These are phyloP conservation scores for Halenospora varia DNA, from an alignment of 495 filamentous ascomycete genomes.

Conservation along the genomic window DNA sequence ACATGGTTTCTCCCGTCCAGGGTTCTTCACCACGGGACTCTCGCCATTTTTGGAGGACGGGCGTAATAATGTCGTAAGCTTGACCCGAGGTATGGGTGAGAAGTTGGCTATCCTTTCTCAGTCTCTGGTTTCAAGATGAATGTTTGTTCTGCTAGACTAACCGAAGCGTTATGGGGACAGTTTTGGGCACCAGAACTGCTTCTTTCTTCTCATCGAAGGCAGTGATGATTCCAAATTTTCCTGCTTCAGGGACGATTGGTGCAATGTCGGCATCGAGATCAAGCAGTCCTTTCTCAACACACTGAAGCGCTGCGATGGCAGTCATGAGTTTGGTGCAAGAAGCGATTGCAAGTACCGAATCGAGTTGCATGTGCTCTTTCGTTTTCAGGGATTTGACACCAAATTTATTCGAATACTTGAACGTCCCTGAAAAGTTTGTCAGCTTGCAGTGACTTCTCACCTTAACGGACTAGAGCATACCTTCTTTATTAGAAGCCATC, in stretches of 20 bases:
- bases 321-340: conserved; percentile 54
- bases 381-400: conserved; percentile 9
- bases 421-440: neutral
- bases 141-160: neutral
- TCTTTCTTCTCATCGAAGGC: conserved; percentile 26
- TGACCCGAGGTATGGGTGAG: conserved; percentile 14
- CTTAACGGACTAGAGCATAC: no score
- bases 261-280: conserved; percentile 22
- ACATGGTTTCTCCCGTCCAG: no score
- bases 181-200: conserved; percentile 30
- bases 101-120: conserved; percentile 10
- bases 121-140: neutral
- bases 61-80: conserved; percentile 2
- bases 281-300: conserved; percentile 51
- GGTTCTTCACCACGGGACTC: neutral
- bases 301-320: conserved; percentile 54
- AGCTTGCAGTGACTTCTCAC: no score
- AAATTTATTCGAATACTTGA: neutral
- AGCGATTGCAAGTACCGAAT: conserved; percentile 54
- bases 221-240: conserved; percentile 19
- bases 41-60: neutral
- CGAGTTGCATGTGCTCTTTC: conserved; percentile 33
- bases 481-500: neutral
- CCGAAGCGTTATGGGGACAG: conserved; percentile 11
- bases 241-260: conserved; percentile 26